Conservation (phyloP, 2,329 filamentous ascomycete genomes). For the Fusarium bactridioides region DNA sequence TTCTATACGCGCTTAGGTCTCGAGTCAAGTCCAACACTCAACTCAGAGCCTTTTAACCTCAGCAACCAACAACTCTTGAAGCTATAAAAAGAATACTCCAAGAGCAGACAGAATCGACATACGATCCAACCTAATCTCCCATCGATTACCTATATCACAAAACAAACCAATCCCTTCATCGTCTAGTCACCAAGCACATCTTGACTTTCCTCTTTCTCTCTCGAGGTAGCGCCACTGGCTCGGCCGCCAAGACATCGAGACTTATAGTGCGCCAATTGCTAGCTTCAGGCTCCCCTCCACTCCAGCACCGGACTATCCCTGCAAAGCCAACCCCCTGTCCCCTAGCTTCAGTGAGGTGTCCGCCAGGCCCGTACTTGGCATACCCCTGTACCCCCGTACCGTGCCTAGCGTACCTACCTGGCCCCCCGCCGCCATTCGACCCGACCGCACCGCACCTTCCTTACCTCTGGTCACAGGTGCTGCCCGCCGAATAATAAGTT, state of each 20-base stretch:
- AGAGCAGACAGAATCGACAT: background rate
- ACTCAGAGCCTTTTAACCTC: background rate
- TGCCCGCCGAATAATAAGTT: conserved; percentile 42
- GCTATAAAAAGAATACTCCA: conserved; percentile 10
- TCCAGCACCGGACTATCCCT: conserved; percentile 25
- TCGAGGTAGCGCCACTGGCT: conserved; percentile 34
- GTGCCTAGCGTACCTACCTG: conserved; percentile 36
- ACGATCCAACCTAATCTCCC: conserved; percentile 9
- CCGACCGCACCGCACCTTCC: conserved; percentile 16
- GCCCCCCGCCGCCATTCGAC: conserved; percentile 26
- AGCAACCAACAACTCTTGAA: background rate
- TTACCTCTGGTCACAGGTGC: conserved; percentile 29
- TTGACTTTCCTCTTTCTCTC: conserved; percentile 20
- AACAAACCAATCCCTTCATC: conserved; percentile 19
- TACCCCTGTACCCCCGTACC: conserved; percentile 33
- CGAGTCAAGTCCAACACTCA: background rate
- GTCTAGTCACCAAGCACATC: conserved; percentile 7
- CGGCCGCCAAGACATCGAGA: conserved; percentile 32
- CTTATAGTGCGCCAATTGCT: conserved; percentile 37
- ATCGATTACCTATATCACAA: conserved; percentile 10
- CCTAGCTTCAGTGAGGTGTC: background rate
- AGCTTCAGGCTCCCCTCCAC: conserved; percentile 13
- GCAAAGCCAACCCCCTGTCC: conserved; percentile 9
- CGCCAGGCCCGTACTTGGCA: conserved; percentile 5
- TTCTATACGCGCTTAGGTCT: background rate